These are phyloP conservation scores for Psilocybe mexicana DNA, from an alignment of 1,284 basidiomycete genomes.

Conservation along the genomic window DNA sequence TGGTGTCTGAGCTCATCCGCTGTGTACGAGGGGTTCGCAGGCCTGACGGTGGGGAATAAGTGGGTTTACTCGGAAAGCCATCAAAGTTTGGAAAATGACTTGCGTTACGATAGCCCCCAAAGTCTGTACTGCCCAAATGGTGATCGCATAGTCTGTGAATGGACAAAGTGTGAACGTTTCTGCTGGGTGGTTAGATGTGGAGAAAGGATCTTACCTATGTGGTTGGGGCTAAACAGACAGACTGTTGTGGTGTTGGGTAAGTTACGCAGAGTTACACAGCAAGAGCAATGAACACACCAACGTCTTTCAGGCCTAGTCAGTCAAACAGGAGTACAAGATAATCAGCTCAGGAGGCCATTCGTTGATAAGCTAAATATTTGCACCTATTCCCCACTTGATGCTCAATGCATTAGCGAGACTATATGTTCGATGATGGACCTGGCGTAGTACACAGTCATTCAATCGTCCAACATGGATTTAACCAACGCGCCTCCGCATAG, in stretches of 20 bases:
- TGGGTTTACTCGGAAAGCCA: not conserved
- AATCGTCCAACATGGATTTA: not conserved
- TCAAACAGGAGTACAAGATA: conserved; percentile 4
- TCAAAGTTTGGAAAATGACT: conserved; percentile 19
- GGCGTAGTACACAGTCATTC: conserved; percentile 18
- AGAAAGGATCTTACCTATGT: conserved; percentile 47
- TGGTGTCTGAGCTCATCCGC: conserved; percentile 68
- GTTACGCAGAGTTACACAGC: conserved; percentile 3
- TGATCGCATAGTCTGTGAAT: conserved; percentile 64
- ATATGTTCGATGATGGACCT: conserved; percentile 44
- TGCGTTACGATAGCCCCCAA: conserved; percentile 73
- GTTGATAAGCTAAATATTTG: conserved; percentile 20
- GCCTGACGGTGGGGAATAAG: conserved; percentile 29
- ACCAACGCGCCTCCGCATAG: conserved; percentile 49
- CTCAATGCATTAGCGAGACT: conserved; percentile 65
- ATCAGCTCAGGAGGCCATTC: not conserved
- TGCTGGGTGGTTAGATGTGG: conserved; percentile 6
- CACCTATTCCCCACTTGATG: conserved; percentile 59
- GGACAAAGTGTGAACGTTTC: not conserved
- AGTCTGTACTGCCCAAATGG: conserved; percentile 75
- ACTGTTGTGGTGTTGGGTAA: conserved; percentile 38
- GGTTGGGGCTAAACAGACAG: conserved; percentile 68
- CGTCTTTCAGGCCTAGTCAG: conserved; percentile 36
- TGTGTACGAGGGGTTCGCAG: conserved; percentile 71
- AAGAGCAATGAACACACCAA: conserved; percentile 32